Evolutionary conservation across 2,329 filamentous ascomycete genomes (phyloP).

Genomic region (Myriosclerotinia duriaeana): DNA sequence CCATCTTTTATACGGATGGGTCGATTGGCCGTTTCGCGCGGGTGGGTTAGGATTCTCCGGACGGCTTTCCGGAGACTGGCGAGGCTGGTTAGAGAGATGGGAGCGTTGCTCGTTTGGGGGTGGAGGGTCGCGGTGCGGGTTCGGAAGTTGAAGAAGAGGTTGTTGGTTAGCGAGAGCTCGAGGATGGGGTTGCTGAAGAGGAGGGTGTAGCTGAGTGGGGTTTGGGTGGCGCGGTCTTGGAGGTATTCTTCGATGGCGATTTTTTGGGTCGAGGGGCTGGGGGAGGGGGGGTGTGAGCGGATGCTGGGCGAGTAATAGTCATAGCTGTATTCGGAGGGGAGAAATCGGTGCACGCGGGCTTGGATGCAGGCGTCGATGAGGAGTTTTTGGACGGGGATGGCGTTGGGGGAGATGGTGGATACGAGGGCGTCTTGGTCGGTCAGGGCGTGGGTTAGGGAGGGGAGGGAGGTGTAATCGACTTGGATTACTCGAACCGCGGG

Average conservation of each 20-base stretch:
- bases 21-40: constrained; percentile 54
- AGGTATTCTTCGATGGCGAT: constrained; percentile 21
- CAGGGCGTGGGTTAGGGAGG: constrained; percentile 36
- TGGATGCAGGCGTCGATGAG: constrained; percentile 56
- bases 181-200: constrained; percentile 13
- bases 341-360: constrained; percentile 58
- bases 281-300: background rate
- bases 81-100: constrained; percentile 5
- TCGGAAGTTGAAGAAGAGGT: constrained; percentile 50
- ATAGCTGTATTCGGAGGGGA: constrained; percentile 55
- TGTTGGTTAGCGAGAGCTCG: constrained; percentile 43
- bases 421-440: constrained; percentile 33
- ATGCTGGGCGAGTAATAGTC: constrained; percentile 31
- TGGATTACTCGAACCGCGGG: constrained; percentile 29
- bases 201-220: constrained; percentile 40
- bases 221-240: constrained; percentile 29
- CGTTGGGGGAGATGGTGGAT: constrained; percentile 24
- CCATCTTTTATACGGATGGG: constrained; percentile 48
- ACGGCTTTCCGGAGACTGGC: constrained; percentile 44
- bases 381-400: constrained; percentile 19
- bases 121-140: background rate
- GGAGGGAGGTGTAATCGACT: constrained; percentile 26
- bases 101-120: background rate
- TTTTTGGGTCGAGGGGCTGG: background rate
- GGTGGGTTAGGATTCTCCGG: constrained; percentile 49